Conservation (phyloP, 352 stramenopile genomes). For the Aphanomyces cochlioides region DNA sequence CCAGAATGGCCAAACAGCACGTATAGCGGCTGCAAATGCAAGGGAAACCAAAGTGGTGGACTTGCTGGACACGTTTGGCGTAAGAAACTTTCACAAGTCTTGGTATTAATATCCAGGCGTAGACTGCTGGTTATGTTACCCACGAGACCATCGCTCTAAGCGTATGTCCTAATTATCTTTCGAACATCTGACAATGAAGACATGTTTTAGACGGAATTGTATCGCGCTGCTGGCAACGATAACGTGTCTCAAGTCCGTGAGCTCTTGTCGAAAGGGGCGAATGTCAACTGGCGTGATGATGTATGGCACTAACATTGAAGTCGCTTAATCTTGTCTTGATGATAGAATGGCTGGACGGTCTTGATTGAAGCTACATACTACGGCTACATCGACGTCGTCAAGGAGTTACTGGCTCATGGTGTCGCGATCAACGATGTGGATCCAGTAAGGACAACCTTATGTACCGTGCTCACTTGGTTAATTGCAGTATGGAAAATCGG, state of each 20-base stretch:
- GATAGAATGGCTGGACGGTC: background rate
- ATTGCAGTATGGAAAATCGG: background rate
- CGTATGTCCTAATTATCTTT: background rate
- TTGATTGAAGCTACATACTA: background rate
- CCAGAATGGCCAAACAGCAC: background rate
- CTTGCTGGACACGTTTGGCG: background rate
- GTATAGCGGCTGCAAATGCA: background rate
- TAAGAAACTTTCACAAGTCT: background rate
- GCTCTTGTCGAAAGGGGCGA: background rate
- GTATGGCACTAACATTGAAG: background rate
- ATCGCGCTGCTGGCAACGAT: background rate
- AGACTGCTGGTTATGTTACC: background rate
- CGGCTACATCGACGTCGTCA: background rate
- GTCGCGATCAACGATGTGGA: background rate
- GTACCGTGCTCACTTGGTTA: background rate
- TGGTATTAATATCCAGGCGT: background rate
- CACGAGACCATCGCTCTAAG: background rate
- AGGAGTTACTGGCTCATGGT: background rate
- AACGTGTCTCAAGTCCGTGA: background rate
- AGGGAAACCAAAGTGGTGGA: background rate
- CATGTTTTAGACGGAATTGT: background rate
- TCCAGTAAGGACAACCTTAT: background rate
- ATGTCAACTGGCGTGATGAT: conserved; percentile 1
- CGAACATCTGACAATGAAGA: background rate
- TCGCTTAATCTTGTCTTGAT: background rate